Conservation (phyloP, 2,329 filamentous ascomycete species). For the Malbranchea cinnamomea region DNA sequence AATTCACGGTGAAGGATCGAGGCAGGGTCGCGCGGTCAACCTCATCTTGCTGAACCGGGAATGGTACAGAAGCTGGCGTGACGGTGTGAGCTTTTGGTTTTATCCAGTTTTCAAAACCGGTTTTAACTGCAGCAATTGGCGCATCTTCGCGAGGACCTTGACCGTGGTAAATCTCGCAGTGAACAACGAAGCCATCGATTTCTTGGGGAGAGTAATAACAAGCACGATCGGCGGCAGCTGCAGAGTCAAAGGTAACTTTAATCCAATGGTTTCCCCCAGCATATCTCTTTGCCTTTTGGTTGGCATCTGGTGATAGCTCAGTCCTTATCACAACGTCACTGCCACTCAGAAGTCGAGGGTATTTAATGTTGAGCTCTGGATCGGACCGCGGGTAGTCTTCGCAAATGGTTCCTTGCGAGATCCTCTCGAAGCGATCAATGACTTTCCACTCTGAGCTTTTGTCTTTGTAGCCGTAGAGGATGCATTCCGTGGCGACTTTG, state of each 20-base stretch:
- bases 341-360: slow-evolving; percentile 56
- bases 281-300: slow-evolving; percentile 64
- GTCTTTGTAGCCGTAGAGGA: slow-evolving; percentile 69
- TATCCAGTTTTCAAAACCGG: slow-evolving; percentile 12
- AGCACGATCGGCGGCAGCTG: slow-evolving; percentile 54
- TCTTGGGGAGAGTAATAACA: slow-evolving; percentile 55
- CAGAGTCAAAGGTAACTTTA: slow-evolving; percentile 66
- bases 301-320: slow-evolving; percentile 55
- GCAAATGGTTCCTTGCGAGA: slow-evolving; percentile 66
- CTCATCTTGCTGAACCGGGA: slow-evolving; percentile 19
- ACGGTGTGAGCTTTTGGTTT: slow-evolving; percentile 20
- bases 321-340: slow-evolving; percentile 56
- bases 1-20: slow-evolving; percentile 17
- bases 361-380: slow-evolving; percentile 53
- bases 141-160: slow-evolving; percentile 49
- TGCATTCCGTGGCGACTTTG: slow-evolving; percentile 58
- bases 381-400: slow-evolving; percentile 86
- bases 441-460: slow-evolving; percentile 62
- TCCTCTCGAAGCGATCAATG: slow-evolving; percentile 72
- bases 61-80: slow-evolving; percentile 21
- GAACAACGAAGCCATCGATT: slow-evolving; percentile 55
- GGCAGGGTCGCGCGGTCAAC: slow-evolving; percentile 22
- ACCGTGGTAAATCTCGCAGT: slow-evolving; percentile 55
- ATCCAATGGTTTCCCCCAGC: slow-evolving; percentile 86
- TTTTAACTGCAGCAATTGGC: slow-evolving; percentile 39